Evolutionary conservation across 1,284 basidiomycete species (phyloP).

Genomic region (Phylloboletellus chloephorus): DNA sequence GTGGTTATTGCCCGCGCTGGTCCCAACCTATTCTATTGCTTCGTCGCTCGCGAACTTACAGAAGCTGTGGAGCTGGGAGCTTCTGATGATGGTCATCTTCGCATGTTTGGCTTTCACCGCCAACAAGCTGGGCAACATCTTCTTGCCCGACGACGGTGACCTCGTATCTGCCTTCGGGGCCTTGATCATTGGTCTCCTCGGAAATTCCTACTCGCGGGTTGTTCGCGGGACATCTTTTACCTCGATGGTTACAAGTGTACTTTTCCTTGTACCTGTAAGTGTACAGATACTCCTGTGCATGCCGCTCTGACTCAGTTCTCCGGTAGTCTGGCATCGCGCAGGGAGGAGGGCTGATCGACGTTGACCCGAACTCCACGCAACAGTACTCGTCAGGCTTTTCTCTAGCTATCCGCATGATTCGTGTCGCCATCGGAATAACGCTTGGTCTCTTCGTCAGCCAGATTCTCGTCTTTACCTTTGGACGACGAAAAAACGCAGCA

Average conservation of each 20-base stretch:
- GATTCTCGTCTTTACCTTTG: conserved; percentile 72
- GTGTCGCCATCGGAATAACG: conserved; percentile 83
- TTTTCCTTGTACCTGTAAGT: conserved; percentile 75
- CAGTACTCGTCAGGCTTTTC: conserved; percentile 67
- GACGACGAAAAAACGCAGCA: conserved; percentile 64
- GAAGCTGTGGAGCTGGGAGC: conserved; percentile 59
- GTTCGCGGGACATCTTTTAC: conserved; percentile 81
- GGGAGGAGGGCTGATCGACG: conserved; percentile 75
- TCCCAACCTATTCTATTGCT: conserved; percentile 73
- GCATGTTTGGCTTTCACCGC: conserved; percentile 72
- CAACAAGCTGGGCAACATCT: conserved; percentile 51
- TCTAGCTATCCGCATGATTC: conserved; percentile 72
- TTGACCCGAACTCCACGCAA: conserved; percentile 51
- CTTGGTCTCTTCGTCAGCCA: conserved; percentile 79
- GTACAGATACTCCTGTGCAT: not conserved
- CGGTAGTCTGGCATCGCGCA: conserved; percentile 76
- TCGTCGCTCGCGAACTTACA: conserved; percentile 80
- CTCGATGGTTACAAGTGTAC: conserved; percentile 82
- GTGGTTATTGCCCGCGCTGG: conserved; percentile 73
- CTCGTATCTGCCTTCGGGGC: conserved; percentile 75
- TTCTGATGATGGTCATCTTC: conserved; percentile 75
- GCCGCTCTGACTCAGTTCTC: conserved; percentile 4
- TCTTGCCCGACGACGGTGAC: conserved; percentile 48
- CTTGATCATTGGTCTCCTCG: conserved; percentile 74
- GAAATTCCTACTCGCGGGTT: conserved; percentile 75